Evolutionary conservation across 2,329 filamentous ascomycete species (phyloP), one percentile per base, ranked within the genome.

Genomic region (Paracorniculantispora psalliotae): DNA sequence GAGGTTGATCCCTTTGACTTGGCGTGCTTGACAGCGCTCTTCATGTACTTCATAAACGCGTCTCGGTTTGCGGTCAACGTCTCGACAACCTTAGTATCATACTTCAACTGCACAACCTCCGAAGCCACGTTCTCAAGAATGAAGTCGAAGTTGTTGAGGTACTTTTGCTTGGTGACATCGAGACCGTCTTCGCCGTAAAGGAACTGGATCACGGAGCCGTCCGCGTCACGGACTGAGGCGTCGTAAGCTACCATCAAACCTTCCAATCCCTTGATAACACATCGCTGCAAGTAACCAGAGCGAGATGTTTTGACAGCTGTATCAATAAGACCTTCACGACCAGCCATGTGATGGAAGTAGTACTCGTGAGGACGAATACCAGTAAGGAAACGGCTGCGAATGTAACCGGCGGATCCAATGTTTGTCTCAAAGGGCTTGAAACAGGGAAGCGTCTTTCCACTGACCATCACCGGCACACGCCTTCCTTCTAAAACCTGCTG

Each of bases 261-360:
- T 74, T 99, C 94, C 89, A 99, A 96, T 62, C 94, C 94, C 78
- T 99, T 99, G 77, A 99, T 96, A 63, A 99, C 82, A 81, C 94
- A 99, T 70, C 96, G 84, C 72, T 99, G 94, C 54, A 99, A 80
- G 71, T 99, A 99, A 61, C 94, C 96, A 28, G 94, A 97, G 69
- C 94, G 88, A 10, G 93, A 96, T 1, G 94, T 99, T 77, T 99
- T 99, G 73, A 99, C 94, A 63, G 94, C 94, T 21, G 94, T 99
- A 82, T 99, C 94, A 70, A 99, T 99, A 64, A 99, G 79, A 80
- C 94, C 94, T 81, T 99, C 96, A 77, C 94, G 86, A 67, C 96
- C 96, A 69, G 93, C 94, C 96, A 99, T 99, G 74, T 96, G 92
- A 83, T 99, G 94, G 80, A 99, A 99, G 73, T 93, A 99, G 73